Evolutionary conservation across 2,329 filamentous ascomycete species (phyloP).

Genomic region (Fonsecaea pugnacius): DNA sequence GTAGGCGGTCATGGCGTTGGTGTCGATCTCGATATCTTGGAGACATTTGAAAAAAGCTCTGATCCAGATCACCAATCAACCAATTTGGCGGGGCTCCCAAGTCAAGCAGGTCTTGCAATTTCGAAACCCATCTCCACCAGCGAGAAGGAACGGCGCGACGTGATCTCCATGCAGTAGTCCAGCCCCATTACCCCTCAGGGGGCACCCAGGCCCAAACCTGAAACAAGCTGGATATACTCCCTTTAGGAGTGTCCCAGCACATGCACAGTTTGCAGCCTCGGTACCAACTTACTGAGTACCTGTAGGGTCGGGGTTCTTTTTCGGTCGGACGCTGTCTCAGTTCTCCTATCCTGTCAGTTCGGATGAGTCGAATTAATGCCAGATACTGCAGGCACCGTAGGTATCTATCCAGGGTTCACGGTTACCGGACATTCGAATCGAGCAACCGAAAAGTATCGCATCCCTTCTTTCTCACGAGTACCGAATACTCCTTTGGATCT

Average conservation of each 20-base stretch:
- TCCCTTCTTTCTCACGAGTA: too few species aligned
- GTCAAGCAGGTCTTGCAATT: slow-evolving; percentile 1
- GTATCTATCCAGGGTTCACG: too few species aligned
- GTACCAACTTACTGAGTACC: too few species aligned
- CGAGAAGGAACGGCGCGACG: background rate
- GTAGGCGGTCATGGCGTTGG: background rate
- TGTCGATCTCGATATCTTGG: background rate
- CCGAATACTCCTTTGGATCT: too few species aligned
- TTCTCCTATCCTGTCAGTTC: too few species aligned
- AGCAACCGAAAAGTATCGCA: too few species aligned
- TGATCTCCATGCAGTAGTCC: background rate
- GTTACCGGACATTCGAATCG: too few species aligned
- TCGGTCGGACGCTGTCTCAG: too few species aligned
- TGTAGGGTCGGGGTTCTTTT: too few species aligned
- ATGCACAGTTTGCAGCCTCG: background rate
- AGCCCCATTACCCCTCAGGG: background rate
- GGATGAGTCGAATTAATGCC: too few species aligned
- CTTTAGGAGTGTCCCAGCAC: background rate
- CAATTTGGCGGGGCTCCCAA: background rate
- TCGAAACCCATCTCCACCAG: background rate
- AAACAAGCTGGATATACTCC: background rate
- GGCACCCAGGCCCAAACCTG: background rate
- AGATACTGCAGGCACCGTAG: too few species aligned
- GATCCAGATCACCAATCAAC: background rate
- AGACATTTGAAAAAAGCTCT: background rate